A percentile compares a stretch with the other conserved stretches of the same genome.
Evolutionary conservation across 805 yeast species (phyloP).

Genomic region (Yarrowia yakushimensis): DNA sequence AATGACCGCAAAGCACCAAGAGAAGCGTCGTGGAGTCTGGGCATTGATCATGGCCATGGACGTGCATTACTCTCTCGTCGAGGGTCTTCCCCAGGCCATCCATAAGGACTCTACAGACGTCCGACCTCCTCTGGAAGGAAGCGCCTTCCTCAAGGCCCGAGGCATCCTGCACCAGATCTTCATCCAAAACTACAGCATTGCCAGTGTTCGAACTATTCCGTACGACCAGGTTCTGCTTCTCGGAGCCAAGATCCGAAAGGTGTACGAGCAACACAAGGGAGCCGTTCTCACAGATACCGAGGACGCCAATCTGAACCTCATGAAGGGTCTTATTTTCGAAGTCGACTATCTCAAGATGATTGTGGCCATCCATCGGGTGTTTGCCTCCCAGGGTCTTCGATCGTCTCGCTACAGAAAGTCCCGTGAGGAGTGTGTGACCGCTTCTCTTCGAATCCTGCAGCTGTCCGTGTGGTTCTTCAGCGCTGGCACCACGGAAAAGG

Average conservation of each 20-base stretch:
- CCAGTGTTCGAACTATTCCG: constrained; percentile 31
- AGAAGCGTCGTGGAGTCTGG: constrained; percentile 36
- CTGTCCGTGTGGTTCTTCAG: constrained; percentile 24
- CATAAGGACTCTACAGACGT: constrained; percentile 35
- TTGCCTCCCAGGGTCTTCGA: constrained; percentile 25
- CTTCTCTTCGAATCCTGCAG: constrained; percentile 17
- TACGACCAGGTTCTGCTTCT: constrained; percentile 31
- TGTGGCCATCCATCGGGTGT: constrained; percentile 35
- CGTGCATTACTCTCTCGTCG: constrained; percentile 32
- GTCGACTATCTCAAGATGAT: constrained; percentile 34
- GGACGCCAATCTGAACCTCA: constrained; percentile 31
- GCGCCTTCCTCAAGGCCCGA: constrained; percentile 33
- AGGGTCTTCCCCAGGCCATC: constrained; percentile 37
- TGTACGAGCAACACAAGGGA: constrained; percentile 30
- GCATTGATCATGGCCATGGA: constrained; percentile 32
- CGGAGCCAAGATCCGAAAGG: constrained; percentile 32
- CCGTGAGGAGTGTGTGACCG: constrained; percentile 24
- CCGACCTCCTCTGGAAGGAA: constrained; percentile 31
- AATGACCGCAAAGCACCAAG: constrained; percentile 35
- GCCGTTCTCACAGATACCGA: constrained; percentile 29
- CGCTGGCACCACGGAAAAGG: background rate
- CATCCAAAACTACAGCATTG: constrained; percentile 27
- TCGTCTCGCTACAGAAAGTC: constrained; percentile 21
- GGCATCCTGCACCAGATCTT: constrained; percentile 28
- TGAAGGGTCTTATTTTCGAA: constrained; percentile 36